Evolutionary conservation across 176 grass and related monocot genomes (phyloP).

Genomic region (Chloris gayana): DNA sequence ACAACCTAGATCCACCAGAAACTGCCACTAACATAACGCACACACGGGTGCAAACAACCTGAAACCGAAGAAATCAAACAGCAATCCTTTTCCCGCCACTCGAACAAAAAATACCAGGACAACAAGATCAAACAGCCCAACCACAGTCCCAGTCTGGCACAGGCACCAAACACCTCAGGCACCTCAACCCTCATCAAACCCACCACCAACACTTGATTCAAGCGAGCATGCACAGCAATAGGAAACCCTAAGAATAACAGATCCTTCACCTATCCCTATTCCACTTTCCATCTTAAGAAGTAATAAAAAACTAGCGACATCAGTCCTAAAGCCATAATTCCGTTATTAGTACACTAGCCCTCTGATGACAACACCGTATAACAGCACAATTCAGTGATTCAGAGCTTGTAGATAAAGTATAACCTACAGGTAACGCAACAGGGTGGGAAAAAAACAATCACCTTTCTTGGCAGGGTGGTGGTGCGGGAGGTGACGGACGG

Average conservation of each 20-base stretch:
- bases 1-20: neutral
- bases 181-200: neutral
- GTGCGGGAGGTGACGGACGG: slow-evolving; percentile 63
- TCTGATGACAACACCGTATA: neutral
- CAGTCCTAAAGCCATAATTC: neutral
- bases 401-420: neutral
- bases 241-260: slow-evolving; percentile 16
- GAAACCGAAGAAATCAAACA: slow-evolving; percentile 12
- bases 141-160: neutral
- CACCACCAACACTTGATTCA: neutral
- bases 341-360: neutral
- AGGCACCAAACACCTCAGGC: neutral
- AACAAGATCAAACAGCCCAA: slow-evolving; percentile 1
- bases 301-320: neutral
- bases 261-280: neutral
- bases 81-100: neutral
- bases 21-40: neutral
- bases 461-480: slow-evolving; percentile 56
- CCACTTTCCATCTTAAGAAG: neutral
- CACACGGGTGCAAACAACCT: neutral
- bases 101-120: neutral
- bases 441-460: neutral
- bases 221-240: neutral
- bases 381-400: slow-evolving; percentile 11
- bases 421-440: neutral